Conservation (phyloP, 2,329 filamentous ascomycete species). For the Xylariaceae sp. region DNA sequence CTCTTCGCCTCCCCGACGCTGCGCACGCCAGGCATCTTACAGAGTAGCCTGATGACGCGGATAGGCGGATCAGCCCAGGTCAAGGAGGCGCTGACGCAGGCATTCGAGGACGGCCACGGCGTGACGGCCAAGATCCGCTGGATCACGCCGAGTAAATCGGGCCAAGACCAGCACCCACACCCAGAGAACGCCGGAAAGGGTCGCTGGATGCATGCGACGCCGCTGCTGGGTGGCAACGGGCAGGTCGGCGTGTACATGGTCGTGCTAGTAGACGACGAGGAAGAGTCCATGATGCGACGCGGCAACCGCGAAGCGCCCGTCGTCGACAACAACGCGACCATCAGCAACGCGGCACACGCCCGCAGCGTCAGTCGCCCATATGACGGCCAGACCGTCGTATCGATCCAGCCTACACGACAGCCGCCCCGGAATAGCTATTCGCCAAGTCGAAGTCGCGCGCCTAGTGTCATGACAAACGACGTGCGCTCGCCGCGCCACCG, state of each 20-base stretch:
- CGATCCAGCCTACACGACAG: no score
- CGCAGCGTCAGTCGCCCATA: no score
- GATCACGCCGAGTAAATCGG: slow-evolving; percentile 41
- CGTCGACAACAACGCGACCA: no score
- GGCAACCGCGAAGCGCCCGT: no score
- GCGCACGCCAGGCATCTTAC: slow-evolving; percentile 64
- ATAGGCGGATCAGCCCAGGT: slow-evolving; percentile 50
- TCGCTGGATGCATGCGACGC: slow-evolving; percentile 77
- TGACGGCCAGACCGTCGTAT: no score
- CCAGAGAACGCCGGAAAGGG: slow-evolving; percentile 51
- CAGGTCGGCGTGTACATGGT: slow-evolving; percentile 77
- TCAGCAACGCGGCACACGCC: no score
- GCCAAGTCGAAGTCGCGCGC: no score
- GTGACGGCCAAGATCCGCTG: slow-evolving; percentile 75
- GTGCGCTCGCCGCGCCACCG: no score
- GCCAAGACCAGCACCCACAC: not conserved
- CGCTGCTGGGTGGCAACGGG: slow-evolving; percentile 64
- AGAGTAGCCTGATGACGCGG: slow-evolving; percentile 54
- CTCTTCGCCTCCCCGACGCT: slow-evolving; percentile 68
- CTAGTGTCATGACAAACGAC: no score
- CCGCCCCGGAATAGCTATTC: no score
- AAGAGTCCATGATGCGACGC: no score
- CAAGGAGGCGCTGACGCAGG: slow-evolving; percentile 50
- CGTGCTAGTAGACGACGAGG: slow-evolving; percentile 66
- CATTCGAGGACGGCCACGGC: slow-evolving; percentile 65